A percentile compares a stretch with the other conserved stretches of the same genome.
Conservation (phyloP, 495 filamentous ascomycete species). For the Penicillium turbatum region DNA sequence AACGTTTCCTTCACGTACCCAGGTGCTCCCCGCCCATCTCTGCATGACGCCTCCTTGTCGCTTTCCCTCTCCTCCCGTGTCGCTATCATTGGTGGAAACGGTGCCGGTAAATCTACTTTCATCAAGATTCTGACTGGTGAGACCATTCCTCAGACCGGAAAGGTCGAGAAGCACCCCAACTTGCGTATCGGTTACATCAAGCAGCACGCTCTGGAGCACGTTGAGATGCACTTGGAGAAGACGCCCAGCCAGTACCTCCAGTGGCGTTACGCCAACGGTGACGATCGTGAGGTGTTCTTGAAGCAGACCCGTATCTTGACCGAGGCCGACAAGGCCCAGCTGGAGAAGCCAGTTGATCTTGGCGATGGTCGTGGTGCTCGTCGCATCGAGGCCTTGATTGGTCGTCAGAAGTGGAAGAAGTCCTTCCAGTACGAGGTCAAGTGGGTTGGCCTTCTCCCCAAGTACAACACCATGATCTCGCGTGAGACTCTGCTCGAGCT, state of each 20-base stretch:
- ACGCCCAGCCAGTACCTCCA: conserved; percentile 98
- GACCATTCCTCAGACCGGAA: conserved; percentile 76
- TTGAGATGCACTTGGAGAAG: conserved; percentile 99
- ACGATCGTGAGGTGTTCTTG: conserved; percentile 93
- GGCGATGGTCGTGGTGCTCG: conserved; percentile 73
- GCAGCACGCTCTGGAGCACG: conserved; percentile 98
- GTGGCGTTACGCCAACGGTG: conserved; percentile 96
- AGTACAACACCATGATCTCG: conserved; percentile 87
- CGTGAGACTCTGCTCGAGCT: conserved; percentile 83
- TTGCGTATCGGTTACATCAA: conserved; percentile 99
- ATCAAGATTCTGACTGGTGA: conserved; percentile 99
- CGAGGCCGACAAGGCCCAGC: conserved; percentile 76
- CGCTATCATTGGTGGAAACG: conserved; percentile 95
- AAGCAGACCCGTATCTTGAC: conserved; percentile 95
- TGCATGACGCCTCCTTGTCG: conserved; percentile 79
- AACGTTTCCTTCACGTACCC: conserved; percentile 90
- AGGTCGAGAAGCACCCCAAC: conserved; percentile 97
- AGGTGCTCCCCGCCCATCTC: conserved; percentile 73
- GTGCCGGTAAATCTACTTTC: conserved; percentile 96
- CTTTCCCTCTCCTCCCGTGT: conserved; percentile 87
- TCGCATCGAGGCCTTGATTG: conserved; percentile 83
- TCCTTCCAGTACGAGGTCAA: conserved; percentile 98
- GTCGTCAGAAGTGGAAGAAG: conserved; percentile 99
- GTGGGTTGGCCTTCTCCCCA: conserved; percentile 83
- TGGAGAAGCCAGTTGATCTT: conserved; percentile 82